Evolutionary conservation across 2,329 filamentous ascomycete species (phyloP).

Genomic region (Xylaria arbuscula): DNA sequence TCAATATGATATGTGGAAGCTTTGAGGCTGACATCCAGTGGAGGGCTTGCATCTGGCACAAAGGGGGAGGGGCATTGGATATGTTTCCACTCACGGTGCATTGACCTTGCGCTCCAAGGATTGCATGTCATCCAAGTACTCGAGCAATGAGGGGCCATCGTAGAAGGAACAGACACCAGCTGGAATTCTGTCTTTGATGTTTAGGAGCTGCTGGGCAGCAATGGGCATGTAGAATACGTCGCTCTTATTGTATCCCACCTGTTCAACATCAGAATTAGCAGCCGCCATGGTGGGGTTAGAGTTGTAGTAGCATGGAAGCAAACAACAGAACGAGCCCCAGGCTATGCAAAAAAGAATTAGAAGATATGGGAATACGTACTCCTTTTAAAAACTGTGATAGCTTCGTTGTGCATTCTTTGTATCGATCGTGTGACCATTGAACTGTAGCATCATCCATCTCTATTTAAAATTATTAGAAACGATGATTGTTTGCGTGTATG

Average conservation of each 20-base stretch:
- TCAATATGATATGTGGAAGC: neutral
- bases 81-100: conserved; percentile 66
- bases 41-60: no score
- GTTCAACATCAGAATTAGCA: conserved; percentile 8
- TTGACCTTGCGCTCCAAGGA: conserved; percentile 95
- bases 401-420: conserved; percentile 92
- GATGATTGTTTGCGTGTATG: neutral
- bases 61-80: no score
- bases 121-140: conserved; percentile 95
- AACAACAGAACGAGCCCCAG: neutral
- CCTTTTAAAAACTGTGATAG: conserved; percentile 88
- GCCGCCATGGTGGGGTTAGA: neutral
- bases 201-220: conserved; percentile 84
- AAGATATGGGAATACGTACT: conserved; percentile 23
- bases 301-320: neutral
- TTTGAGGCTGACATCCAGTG: neutral
- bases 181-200: conserved; percentile 89
- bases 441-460: conserved; percentile 98
- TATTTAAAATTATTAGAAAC: conserved; percentile 24
- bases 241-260: conserved; percentile 92
- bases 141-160: conserved; percentile 87
- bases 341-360: neutral
- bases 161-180: conserved; percentile 84
- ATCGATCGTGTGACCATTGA: conserved; percentile 92
- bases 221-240: conserved; percentile 97